A percentile compares a stretch with the other conserved stretches of the same genome.
These are phyloP conservation scores for Mesembryanthemum crystallinum DNA, from an alignment of 148 eudicot species.

Conservation along the genomic window DNA sequence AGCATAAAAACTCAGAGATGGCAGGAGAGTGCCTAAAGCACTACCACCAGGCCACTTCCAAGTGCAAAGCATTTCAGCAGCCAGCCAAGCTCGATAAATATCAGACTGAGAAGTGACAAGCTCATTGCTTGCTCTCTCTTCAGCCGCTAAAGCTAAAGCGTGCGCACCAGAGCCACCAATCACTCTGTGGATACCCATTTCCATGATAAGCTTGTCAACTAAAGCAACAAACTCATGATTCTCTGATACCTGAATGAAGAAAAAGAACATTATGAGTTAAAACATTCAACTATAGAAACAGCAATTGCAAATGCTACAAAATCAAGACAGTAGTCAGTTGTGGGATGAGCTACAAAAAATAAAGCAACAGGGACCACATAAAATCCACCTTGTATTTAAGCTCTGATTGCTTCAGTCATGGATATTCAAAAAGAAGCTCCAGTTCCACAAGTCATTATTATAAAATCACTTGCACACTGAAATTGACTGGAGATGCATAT, in stretches of 20 bases:
- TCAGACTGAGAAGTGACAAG: constrained; percentile 29
- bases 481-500: neutral
- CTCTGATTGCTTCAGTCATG: neutral
- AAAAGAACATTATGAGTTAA: neutral
- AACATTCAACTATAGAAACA: neutral
- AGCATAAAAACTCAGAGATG: constrained; percentile 45
- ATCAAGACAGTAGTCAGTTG: neutral
- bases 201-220: constrained; percentile 62
- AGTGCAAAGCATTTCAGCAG: constrained; percentile 84
- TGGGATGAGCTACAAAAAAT: neutral
- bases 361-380: neutral
- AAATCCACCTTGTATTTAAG: neutral
- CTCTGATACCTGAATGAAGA: constrained; percentile 47
- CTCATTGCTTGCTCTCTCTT: constrained; percentile 31
- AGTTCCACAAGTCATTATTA: neutral
- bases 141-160: constrained; percentile 29
- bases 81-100: constrained; percentile 80
- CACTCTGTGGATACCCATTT: constrained; percentile 59
- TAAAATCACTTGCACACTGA: neutral
- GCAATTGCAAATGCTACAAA: constrained; percentile 1
- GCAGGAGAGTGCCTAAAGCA: constrained; percentile 65
- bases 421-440: neutral
- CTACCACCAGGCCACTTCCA: constrained; percentile 91
- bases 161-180: constrained; percentile 37
- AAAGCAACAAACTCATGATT: constrained; percentile 52